Conservation (phyloP, 768 basidiomycete genomes). For the Mycena galericulata region DNA sequence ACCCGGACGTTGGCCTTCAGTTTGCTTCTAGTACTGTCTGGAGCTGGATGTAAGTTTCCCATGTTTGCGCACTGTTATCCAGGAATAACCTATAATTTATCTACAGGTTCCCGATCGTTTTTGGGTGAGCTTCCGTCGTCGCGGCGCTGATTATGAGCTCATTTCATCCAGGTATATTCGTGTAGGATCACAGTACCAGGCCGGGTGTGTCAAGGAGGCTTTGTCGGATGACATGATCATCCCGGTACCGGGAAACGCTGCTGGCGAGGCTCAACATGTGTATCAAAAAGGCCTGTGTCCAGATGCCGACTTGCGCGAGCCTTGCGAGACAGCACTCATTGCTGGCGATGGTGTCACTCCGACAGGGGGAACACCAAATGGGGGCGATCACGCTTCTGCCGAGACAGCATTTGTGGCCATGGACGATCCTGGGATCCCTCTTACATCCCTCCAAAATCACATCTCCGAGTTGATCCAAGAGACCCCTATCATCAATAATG, state of each 20-base stretch:
- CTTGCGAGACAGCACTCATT: background rate
- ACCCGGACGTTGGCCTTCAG: conserved; percentile 27
- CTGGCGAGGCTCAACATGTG: background rate
- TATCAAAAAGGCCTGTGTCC: conserved; percentile 17
- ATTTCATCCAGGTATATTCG: conserved; percentile 15
- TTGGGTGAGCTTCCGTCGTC: conserved; percentile 5
- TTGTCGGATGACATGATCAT: conserved; percentile 14
- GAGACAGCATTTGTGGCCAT: too few relatives aligned
- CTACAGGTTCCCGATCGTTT: conserved; percentile 30
- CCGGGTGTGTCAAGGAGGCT: conserved; percentile 29
- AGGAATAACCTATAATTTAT: background rate
- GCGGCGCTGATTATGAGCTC: background rate
- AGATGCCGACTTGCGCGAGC: conserved; percentile 6
- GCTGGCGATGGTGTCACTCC: too few relatives aligned
- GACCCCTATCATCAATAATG: background rate
- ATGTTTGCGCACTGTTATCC: background rate
- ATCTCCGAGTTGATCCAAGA: background rate
- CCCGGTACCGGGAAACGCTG: background rate
- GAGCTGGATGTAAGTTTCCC: conserved; percentile 30
- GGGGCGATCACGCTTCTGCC: too few relatives aligned
- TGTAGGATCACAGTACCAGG: conserved; percentile 29
- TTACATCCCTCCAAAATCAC: background rate
- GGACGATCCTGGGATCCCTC: background rate
- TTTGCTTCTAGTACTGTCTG: conserved; percentile 35
- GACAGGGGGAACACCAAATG: background rate